Conservation (phyloP, 306 rosid genomes). For the Vicia villosa region DNA sequence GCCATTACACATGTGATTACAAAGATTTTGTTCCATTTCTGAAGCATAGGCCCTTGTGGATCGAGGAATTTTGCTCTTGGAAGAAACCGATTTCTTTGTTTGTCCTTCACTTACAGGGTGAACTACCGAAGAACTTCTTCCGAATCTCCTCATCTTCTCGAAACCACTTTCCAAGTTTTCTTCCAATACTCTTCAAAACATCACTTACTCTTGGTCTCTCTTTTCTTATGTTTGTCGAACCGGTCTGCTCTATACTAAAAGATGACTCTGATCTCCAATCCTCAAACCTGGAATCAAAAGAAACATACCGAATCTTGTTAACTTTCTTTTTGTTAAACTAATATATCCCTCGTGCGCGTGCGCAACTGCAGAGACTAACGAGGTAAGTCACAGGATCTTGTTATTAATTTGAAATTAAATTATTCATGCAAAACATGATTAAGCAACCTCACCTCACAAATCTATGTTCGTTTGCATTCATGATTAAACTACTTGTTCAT, state of each 20-base stretch:
- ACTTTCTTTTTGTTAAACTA: too few species aligned
- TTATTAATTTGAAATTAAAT: too few species aligned
- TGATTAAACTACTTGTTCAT: conserved; percentile 36
- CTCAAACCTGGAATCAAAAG: conserved; percentile 55
- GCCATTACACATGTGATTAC: conserved; percentile 76
- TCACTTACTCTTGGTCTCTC: conserved; percentile 39
- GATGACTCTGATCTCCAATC: conserved; percentile 58
- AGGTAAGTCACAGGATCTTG: too few species aligned
- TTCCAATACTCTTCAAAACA: conserved; percentile 42
- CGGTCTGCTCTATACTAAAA: conserved; percentile 38
- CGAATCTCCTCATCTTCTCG: conserved; percentile 35
- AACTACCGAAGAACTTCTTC: conserved; percentile 37
- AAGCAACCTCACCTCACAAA: conserved; percentile 63
- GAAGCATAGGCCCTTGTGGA: conserved; percentile 77
- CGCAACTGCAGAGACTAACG: too few species aligned
- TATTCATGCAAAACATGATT: neutral
- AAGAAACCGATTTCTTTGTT: conserved; percentile 34
- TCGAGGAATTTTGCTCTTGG: conserved; percentile 56
- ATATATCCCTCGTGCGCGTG: too few species aligned
- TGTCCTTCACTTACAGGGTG: conserved; percentile 43
- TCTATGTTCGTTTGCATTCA: conserved; percentile 49
- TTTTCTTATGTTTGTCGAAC: conserved; percentile 40
- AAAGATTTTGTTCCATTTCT: conserved; percentile 83
- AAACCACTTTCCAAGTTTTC: conserved; percentile 32
- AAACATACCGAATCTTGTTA: conserved; percentile 19